Percentiles rank a stretch among this genome's conserved stretches.
These are phyloP conservation scores for Cadophora sp. DNA, from an alignment of 2,329 filamentous ascomycete genomes.

Conservation along the genomic window DNA sequence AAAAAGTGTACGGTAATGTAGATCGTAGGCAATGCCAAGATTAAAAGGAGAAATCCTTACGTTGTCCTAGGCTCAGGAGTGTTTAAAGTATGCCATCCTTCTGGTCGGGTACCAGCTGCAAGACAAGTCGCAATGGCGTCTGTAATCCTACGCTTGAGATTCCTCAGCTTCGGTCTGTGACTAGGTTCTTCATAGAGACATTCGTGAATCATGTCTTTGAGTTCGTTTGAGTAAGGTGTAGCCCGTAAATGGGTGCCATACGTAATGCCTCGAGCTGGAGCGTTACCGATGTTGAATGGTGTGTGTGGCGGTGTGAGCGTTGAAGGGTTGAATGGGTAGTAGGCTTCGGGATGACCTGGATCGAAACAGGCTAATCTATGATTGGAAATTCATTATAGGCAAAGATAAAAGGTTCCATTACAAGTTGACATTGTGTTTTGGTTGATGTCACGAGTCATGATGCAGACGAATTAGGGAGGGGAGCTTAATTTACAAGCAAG, in stretches of 20 bases:
- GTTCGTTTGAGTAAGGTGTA: not conserved
- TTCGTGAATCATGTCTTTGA: slow-evolving; percentile 14
- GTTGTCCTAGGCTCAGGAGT: not conserved
- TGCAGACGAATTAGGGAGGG: no score
- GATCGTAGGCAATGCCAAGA: not conserved
- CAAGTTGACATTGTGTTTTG: no score
- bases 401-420: no score
- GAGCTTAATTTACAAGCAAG: no score
- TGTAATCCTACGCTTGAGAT: not conserved
- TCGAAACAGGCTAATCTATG: not conserved
- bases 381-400: no score
- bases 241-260: not conserved
- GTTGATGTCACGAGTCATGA: no score
- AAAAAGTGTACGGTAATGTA: no score
- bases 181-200: slow-evolving; percentile 18
- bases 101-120: not conserved
- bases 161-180: not conserved
- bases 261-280: not conserved
- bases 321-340: not conserved
- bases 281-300: not conserved
- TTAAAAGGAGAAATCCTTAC: not conserved
- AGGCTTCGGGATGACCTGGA: not conserved
- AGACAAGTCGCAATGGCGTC: not conserved
- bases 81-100: slow-evolving; percentile 9
- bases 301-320: not conserved